Conservation (phyloP, 2,329 filamentous ascomycete genomes). For the Colletotrichum gigasporum region DNA sequence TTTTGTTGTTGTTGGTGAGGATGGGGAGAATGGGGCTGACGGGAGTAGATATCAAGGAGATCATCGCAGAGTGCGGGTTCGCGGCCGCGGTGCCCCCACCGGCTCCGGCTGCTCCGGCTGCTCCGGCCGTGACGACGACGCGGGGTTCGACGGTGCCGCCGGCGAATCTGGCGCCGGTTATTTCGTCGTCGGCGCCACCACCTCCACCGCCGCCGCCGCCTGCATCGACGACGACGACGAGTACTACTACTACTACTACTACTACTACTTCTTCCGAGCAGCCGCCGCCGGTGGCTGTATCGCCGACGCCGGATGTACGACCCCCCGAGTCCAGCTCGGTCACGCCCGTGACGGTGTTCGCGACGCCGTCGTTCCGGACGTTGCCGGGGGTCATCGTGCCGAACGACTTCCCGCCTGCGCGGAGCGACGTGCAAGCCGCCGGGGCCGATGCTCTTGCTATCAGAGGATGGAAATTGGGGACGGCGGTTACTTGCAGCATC, state of each 20-base stretch:
- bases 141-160: background rate
- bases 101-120: background rate
- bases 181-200: background rate
- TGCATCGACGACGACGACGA: background rate
- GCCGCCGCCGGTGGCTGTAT: background rate
- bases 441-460: too few relatives aligned
- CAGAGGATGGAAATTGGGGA: too few relatives aligned
- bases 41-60: constrained; percentile 2
- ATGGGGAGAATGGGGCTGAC: background rate
- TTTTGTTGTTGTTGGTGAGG: background rate
- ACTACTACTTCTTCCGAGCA: too few relatives aligned
- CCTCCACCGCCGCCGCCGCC: background rate
- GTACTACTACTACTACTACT: too few relatives aligned
- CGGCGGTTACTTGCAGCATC: too few relatives aligned
- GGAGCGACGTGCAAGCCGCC: background rate
- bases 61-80: constrained; percentile 26
- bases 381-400: constrained; percentile 9
- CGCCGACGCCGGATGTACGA: background rate
- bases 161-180: background rate
- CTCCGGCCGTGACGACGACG: background rate
- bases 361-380: constrained; percentile 6
- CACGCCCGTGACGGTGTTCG: constrained; percentile 26
- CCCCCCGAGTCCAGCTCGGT: background rate
- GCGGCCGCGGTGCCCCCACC: background rate
- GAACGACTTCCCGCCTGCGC: background rate